phyloP scores from a whole-genome alignment of 164 flowering plant genomes.

The Chloranthus sessilifolius region DNA sequence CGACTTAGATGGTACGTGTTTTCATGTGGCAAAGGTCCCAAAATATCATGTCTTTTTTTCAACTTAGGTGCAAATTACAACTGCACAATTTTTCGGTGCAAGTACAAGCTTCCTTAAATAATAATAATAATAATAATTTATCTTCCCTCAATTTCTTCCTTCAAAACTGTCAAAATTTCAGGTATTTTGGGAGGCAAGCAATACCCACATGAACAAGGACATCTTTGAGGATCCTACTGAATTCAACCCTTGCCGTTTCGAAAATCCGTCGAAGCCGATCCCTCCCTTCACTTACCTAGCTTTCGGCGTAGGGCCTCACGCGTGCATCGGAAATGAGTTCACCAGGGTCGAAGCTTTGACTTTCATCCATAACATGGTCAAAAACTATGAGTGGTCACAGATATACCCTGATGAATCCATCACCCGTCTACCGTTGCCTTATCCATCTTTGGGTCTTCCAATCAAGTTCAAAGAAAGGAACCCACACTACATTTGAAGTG shows the following conservation, averaged over 20 bases:
- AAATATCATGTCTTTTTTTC: too few species aligned
- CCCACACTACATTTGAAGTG: too few species aligned
- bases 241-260: conserved; percentile 19
- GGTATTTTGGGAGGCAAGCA: conserved; percentile 17
- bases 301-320: conserved; percentile 20
- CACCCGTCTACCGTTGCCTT: conserved; percentile 31
- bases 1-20: too few species aligned
- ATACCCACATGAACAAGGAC: conserved; percentile 19
- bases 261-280: conserved; percentile 13
- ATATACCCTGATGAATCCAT: conserved; percentile 20
- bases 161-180: too few species aligned
- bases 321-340: conserved; percentile 19
- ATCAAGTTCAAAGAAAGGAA: conserved; percentile 17
- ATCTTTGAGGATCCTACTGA: conserved; percentile 11
- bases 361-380: conserved; percentile 17
- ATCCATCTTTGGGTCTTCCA: conserved; percentile 32
- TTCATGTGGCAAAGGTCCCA: too few species aligned
- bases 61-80: too few species aligned
- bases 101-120: too few species aligned
- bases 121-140: too few species aligned
- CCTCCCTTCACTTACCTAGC: conserved; percentile 18
- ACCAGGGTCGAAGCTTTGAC: conserved; percentile 13
- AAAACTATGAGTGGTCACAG: conserved; percentile 23
- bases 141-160: too few species aligned
- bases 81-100: too few species aligned